Base-by-base conservation (phyloP, 2,329 filamentous ascomycete genomes). In the Cordyceps tenuipes region DNA sequence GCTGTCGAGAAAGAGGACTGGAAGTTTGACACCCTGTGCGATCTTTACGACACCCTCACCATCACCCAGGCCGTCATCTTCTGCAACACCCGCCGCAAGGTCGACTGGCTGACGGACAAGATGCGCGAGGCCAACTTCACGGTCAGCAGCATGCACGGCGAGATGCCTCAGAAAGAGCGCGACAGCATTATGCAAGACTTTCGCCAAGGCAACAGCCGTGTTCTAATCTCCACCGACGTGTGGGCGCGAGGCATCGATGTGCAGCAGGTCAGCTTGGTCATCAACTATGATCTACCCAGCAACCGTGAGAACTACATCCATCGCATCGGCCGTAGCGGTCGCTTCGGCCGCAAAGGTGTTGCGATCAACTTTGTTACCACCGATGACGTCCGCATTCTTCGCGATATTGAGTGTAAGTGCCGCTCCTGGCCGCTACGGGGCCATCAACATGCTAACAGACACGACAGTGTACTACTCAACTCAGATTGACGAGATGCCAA, bases 281-380 rank as follows among this genome's bases (percentile, higher is more conserved):
- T 99, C 82, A 99, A 99, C 80, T 99, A 99, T 75, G 94, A 99
- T 73, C 81, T 99, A 62, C 94, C 94, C 3, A 94, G 89, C 76
- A 97, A 99, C 77, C 91, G 94, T 82, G 94, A 99, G 78, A 99
- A 99, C 79, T 99, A 99, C 76, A 97, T 99, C 75, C 94, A 99
- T 80, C 88, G 94, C 68, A 99, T 99, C 69, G 94, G 94, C 72
- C 87, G 94, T 72, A 94, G 90, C 72, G 94, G 94, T 68, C 86
- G 94, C 67, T 99, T 99, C 69, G 94, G 94, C 69, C 86, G 94
- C 70, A 99, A 99, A 81, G 94, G 94, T 82, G 94, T 99, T 66
- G 94, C 94, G 43, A 99, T 99, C 82, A 99, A 99, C 80, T 99
- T 99, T 71, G 94, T 99, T 66, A 99, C 94, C 3, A 95, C 90